A percentile compares a stretch with the other conserved stretches of the same genome.
Conservation (phyloP, 2,329 filamentous ascomycete genomes). For the Trichophaea hybrida region DNA sequence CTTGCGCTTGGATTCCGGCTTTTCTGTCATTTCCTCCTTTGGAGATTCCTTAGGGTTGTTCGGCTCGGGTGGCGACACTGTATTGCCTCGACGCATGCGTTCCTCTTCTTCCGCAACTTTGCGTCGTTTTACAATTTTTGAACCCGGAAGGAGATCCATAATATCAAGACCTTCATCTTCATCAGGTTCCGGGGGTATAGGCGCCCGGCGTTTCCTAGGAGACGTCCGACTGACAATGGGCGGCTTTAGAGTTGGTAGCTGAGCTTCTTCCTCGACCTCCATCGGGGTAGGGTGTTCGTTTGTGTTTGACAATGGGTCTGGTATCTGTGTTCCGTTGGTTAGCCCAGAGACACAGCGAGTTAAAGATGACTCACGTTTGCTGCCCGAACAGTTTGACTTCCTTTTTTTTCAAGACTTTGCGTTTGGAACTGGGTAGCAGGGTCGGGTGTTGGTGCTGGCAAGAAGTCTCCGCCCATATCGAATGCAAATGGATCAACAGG, state of each 20-base stretch:
- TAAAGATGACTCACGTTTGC: neutral
- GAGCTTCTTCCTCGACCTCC: neutral
- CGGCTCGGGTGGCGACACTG: slow-evolving; percentile 24
- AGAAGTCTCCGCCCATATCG: slow-evolving; percentile 1
- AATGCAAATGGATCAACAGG: neutral
- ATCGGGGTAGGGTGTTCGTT: neutral
- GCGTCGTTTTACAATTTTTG: slow-evolving; percentile 64
- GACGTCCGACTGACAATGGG: neutral
- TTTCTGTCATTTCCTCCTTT: slow-evolving; percentile 5
- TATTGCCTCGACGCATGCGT: slow-evolving; percentile 31
- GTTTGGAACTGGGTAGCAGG: neutral
- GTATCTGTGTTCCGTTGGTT: too few relatives aligned
- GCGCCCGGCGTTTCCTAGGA: neutral
- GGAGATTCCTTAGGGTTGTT: neutral
- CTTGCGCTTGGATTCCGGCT: neutral
- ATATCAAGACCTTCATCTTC: slow-evolving; percentile 34
- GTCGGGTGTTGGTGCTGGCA: neutral
- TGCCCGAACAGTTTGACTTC: neutral
- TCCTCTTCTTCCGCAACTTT: slow-evolving; percentile 47
- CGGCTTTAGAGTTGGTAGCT: neutral
- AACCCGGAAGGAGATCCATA: slow-evolving; percentile 59
- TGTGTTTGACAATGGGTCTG: too few relatives aligned
- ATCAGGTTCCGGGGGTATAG: neutral
- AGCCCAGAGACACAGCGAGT: too few relatives aligned
- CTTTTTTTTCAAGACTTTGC: neutral